A percentile compares a stretch with the other conserved stretches of the same genome.
These are phyloP conservation scores for Myxozyma kluyveri DNA, from an alignment of 805 yeast genomes.

Conservation along the genomic window DNA sequence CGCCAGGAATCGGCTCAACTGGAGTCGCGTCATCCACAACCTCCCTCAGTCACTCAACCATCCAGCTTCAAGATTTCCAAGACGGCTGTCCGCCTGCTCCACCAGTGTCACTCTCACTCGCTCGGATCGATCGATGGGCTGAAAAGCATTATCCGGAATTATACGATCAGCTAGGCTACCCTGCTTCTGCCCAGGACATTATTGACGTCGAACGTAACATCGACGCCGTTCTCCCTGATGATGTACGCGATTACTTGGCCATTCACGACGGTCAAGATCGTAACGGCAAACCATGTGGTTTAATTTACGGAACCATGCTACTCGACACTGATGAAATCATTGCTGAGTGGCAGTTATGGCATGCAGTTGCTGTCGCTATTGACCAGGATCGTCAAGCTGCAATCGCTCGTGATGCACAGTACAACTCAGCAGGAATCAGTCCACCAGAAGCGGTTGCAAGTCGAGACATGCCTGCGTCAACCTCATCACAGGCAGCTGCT, in stretches of 20 bases:
- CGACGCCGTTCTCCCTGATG: constrained; percentile 68
- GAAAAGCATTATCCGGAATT: constrained; percentile 76
- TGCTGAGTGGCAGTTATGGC: constrained; percentile 82
- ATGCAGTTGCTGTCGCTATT: constrained; percentile 52
- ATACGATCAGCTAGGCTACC: constrained; percentile 68
- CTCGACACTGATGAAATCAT: constrained; percentile 78
- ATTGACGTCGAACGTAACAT: constrained; percentile 81
- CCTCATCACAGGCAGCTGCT: constrained; percentile 22
- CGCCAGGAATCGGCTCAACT: constrained; percentile 1
- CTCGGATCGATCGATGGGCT: constrained; percentile 83
- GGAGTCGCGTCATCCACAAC: neutral
- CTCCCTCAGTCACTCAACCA: constrained; percentile 16
- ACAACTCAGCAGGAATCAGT: neutral
- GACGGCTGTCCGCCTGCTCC: constrained; percentile 62
- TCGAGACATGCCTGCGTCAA: constrained; percentile 6
- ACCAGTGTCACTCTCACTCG: constrained; percentile 79
- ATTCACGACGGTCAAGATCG: constrained; percentile 90
- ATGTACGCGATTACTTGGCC: constrained; percentile 74
- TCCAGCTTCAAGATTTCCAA: constrained; percentile 41
- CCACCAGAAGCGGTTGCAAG: neutral
- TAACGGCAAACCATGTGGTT: constrained; percentile 70
- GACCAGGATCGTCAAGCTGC: constrained; percentile 25
- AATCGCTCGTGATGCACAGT: neutral
- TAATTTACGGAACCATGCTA: constrained; percentile 75
- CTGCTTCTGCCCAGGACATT: constrained; percentile 78